Percentiles rank a stretch among this genome's conserved stretches.
Evolutionary conservation across 139 green algal genomes (phyloP).

Genomic region (Pseudopediastrum boryanum): DNA sequence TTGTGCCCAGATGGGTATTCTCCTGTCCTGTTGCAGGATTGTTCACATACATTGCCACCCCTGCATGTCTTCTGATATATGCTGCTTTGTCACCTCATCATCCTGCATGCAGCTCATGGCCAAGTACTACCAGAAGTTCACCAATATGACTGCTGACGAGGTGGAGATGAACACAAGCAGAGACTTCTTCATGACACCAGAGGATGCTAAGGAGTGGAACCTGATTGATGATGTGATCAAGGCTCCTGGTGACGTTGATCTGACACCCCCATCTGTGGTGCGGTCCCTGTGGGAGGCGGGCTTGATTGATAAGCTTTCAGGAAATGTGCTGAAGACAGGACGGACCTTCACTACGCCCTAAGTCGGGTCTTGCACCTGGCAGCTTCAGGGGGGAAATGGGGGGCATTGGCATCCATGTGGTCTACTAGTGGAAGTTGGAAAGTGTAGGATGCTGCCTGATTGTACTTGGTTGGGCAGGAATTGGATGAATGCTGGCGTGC

Average conservation of each 20-base stretch:
- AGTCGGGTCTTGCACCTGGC: no score
- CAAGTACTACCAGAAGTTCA: constrained; percentile 83
- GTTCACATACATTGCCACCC: no score
- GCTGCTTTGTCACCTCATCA: neutral
- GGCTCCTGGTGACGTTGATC: constrained; percentile 36
- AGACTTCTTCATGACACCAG: constrained; percentile 86
- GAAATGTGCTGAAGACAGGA: constrained; percentile 11
- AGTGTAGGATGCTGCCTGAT: no score
- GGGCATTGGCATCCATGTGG: no score
- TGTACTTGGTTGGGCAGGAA: no score
- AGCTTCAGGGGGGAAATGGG: no score
- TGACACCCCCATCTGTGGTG: constrained; percentile 43
- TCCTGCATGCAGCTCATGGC: constrained; percentile 53
- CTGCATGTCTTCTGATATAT: no score
- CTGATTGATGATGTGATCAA: constrained; percentile 57
- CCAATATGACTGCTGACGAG: constrained; percentile 69
- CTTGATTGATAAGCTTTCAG: constrained; percentile 43
- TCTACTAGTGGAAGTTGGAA: no score
- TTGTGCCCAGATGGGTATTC: no score
- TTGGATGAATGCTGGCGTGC: no score
- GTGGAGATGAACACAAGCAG: constrained; percentile 83
- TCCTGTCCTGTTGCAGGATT: no score
- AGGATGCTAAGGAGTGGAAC: constrained; percentile 69
- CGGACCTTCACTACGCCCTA: no score
- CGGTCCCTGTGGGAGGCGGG: constrained; percentile 36